A percentile compares a stretch with the other conserved stretches of the same genome.
Evolutionary conservation across 306 rosid species (phyloP).

Genomic region (Vigna mungo): DNA sequence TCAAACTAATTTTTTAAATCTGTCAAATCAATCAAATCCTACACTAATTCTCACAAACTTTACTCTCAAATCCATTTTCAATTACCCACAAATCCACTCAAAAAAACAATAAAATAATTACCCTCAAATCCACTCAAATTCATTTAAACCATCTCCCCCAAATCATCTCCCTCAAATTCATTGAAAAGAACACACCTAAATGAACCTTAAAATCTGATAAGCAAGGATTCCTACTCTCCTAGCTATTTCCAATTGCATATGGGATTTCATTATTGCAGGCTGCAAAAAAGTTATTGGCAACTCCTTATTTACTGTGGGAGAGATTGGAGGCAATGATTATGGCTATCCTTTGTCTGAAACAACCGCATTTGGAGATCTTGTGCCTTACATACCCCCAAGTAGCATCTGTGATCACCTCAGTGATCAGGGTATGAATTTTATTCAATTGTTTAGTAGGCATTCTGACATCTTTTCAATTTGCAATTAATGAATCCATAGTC

Average conservation of each 20-base stretch:
- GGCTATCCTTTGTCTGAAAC: slow-evolving; percentile 46
- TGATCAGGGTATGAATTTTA: slow-evolving; percentile 45
- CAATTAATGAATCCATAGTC: background rate
- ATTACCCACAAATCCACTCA: no score
- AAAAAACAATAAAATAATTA: no score
- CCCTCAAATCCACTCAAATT: no score
- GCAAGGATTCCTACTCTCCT: slow-evolving; percentile 18
- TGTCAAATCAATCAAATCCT: no score
- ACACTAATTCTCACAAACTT: no score
- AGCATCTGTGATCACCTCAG: slow-evolving; percentile 47
- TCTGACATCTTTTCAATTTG: slow-evolving; percentile 9
- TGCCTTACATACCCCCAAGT: slow-evolving; percentile 49
- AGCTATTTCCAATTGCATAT: background rate
- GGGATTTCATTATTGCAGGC: slow-evolving; percentile 50
- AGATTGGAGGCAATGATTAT: slow-evolving; percentile 77
- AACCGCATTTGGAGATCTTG: slow-evolving; percentile 40
- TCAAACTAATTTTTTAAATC: no score
- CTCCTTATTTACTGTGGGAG: slow-evolving; percentile 67
- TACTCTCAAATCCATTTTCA: no score
- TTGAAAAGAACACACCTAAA: no score
- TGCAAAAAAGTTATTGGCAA: slow-evolving; percentile 49
- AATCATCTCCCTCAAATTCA: no score
- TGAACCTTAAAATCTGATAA: background rate
- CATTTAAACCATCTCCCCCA: no score
- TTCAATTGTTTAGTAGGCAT: slow-evolving; percentile 20